Percentiles rank a stretch among this genome's conserved stretches.
These are phyloP conservation scores for Trametes sanguinea DNA, from an alignment of 768 basidiomycete genomes.

Conservation along the genomic window DNA sequence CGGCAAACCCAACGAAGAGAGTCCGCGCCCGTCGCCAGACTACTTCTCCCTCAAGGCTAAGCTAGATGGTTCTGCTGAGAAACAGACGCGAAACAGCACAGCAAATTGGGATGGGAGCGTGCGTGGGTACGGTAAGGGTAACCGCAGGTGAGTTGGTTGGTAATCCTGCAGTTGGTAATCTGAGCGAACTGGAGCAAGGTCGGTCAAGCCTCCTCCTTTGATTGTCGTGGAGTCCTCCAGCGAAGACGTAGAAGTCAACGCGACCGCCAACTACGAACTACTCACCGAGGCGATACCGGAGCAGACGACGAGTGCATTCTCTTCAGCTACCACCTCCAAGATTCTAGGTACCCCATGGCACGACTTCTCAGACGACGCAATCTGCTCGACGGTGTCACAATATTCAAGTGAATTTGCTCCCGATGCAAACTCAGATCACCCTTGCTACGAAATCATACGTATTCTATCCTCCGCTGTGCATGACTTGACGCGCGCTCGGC, in stretches of 20 bases:
- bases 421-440: constrained; percentile 48
- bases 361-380: constrained; percentile 72
- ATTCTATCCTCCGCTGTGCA: constrained; percentile 68
- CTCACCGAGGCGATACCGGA: constrained; percentile 10
- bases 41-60: constrained; percentile 68
- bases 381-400: constrained; percentile 61
- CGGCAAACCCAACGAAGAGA: constrained; percentile 36
- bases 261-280: constrained; percentile 5
- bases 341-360: constrained; percentile 77
- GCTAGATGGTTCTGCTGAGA: constrained; percentile 47
- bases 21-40: constrained; percentile 42
- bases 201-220: constrained; percentile 24
- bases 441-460: constrained; percentile 69
- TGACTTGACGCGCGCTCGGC: constrained; percentile 53
- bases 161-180: no score
- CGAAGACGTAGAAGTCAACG: constrained; percentile 13
- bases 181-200: constrained; percentile 7
- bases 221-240: constrained; percentile 32
- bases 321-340: constrained; percentile 35
- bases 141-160: constrained; percentile 23
- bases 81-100: constrained; percentile 29
- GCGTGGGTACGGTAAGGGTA: constrained; percentile 51
- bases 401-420: constrained; percentile 49
- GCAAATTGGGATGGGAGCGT: constrained; percentile 56
- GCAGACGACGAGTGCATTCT: constrained; percentile 22